Evolutionary conservation across 768 basidiomycete genomes (phyloP).

Genomic region (Nidularia pulvinata): DNA sequence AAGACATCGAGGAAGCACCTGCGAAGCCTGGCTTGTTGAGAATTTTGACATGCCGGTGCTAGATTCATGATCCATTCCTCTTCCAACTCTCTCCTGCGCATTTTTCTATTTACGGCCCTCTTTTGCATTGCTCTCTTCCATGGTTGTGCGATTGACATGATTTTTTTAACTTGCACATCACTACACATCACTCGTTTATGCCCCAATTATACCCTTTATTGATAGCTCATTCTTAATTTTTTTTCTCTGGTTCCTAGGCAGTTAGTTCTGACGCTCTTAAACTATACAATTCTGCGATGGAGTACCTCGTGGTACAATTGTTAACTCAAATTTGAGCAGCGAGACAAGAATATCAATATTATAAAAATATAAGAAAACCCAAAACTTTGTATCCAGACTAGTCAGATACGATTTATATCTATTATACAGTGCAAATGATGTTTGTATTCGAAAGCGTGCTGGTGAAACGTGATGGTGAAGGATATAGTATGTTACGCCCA

Average conservation of each 20-base stretch:
- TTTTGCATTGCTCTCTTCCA: slow-evolving; percentile 23
- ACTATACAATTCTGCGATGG: slow-evolving; percentile 4
- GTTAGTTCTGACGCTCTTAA: slow-evolving; percentile 5
- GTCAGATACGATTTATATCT: no score
- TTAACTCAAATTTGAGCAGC: no score
- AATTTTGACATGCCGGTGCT: slow-evolving; percentile 82
- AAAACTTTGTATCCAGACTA: no score
- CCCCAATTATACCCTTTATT: slow-evolving; percentile 13
- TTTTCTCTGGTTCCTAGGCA: background rate
- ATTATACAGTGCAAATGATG: no score
- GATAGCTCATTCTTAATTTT: slow-evolving; percentile 7
- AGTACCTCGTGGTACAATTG: no score
- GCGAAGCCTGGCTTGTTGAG: slow-evolving; percentile 59
- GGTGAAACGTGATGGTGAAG: no score
- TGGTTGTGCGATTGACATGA: slow-evolving; percentile 8
- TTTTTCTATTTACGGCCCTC: slow-evolving; percentile 6
- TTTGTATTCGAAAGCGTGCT: no score
- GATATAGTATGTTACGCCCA: no score
- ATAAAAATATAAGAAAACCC: no score
- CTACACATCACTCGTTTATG: slow-evolving; percentile 6
- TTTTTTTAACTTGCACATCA: slow-evolving; percentile 3
- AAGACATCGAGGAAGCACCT: slow-evolving; percentile 51
- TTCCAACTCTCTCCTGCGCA: slow-evolving; percentile 11
- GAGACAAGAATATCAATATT: no score
- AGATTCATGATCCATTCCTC: slow-evolving; percentile 26